Percentiles rank a stretch among this genome's conserved stretches.
Conservation (phyloP, 805 yeast species). For the Myxozyma sirexii region DNA sequence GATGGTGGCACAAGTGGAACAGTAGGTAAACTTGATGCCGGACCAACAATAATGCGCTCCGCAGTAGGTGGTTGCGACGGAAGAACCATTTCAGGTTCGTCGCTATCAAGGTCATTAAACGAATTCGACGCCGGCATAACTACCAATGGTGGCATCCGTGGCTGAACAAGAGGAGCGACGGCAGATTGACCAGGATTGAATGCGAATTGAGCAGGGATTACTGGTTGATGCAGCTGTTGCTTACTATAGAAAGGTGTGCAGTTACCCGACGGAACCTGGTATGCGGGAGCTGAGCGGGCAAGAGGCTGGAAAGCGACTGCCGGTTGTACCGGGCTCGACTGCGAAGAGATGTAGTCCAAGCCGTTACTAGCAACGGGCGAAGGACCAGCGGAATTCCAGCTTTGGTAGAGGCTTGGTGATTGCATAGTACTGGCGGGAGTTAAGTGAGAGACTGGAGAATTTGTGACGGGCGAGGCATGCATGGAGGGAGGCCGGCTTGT, state of each 20-base stretch:
- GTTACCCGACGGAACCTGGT: background rate
- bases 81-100: constrained; percentile 14
- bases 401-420: constrained; percentile 11
- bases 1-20: background rate
- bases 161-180: background rate
- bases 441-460: background rate
- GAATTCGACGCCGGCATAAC: too few species aligned
- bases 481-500: background rate
- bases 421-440: constrained; percentile 14
- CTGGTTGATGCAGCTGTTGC: background rate
- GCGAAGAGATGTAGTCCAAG: background rate
- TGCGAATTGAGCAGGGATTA: background rate
- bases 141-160: background rate
- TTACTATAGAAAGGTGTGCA: background rate
- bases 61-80: constrained; percentile 15
- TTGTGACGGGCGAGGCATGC: background rate
- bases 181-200: background rate
- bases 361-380: background rate
- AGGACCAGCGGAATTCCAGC: constrained; percentile 6
- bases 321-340: constrained; percentile 2
- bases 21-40: background rate
- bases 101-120: background rate
- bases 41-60: background rate
- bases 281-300: background rate
- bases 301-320: background rate